Base-by-base conservation (phyloP, 139 green algal genomes). In the Gonium pectorale region DNA sequence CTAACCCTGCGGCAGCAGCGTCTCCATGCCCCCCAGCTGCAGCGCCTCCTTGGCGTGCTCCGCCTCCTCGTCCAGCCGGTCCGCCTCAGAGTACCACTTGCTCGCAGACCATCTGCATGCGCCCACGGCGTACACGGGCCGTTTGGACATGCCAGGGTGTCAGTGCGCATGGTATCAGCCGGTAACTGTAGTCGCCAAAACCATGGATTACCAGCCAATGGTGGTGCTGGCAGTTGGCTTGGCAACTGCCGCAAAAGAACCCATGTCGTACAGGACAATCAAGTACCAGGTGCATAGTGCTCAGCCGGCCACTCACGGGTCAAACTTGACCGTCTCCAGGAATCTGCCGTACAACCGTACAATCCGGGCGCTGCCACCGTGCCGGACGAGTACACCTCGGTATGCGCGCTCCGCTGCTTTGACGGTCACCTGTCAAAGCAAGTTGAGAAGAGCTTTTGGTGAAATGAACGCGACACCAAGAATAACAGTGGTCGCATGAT, bases 271-370 rank as follows among this genome's bases (percentile, higher is more conserved):
- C n/a, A n/a, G n/a, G n/a, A n/a, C n/a, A n/a, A n/a, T n/a, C n/a
- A n/a, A n/a, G n/a, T n/a, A n/a, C n/a, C n/a, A n/a, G n/a, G n/a
- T n/a, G n/a, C n/a, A n/a, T n/a, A n/a, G n/a, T n/a, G n/a, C n/a
- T n/a, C n/a, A n/a, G n/a, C n/a, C n/a, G n/a, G n/a, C n/a, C n/a
- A n/a, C 51, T 74, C 83, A 88, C 4, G 83, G 74, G 66, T 86
- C 85, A 59, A 81, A 81, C 59, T 85, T 82, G 40, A 87, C 73
- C 0, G 59, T 38, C 66, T 90, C 71, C 31, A 87, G 84, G 71
- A 90, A 90, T 24, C 33, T 51, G 62, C 56, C 86, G 72, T 90
- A 90, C 44, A 87, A 27, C 15, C 46, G 59, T 46, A 83, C 60
- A 13, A 83, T 54, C 17, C 79, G 69, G 2, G 79, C 62, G 35